Base-by-base conservation (phyloP, 2,329 filamentous ascomycete genomes). In the Eutypa lata region DNA sequence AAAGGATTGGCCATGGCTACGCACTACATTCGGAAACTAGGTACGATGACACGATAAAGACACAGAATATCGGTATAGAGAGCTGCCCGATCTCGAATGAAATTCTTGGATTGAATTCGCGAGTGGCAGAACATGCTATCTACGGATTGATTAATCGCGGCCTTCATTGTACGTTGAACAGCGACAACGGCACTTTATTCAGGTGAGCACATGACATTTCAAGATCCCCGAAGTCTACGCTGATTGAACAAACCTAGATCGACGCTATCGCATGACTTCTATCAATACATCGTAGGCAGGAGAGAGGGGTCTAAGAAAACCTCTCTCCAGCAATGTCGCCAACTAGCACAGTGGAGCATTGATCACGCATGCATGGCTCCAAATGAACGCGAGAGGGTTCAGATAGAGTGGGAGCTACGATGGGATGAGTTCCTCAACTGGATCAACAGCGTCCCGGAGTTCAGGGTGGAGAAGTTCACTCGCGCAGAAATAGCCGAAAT, bases 81-180 rank as follows among this genome's bases (percentile, higher is more conserved):
- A 73, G 89, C 1, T 91, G 88, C 60, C 88, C 88, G 0, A 90
- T 90, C 48, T 90, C 87, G 1, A 91, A 91, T 63, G 88, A 91
- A 73, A 75, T 91, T 0, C 71, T 91, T 18, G 87, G 88, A 33
- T 76, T 91, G 18, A 88, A 86, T 48, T 79, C 84, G 8, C 78
- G 82, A 45, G 78, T 85, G 52, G 78, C 79, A 37, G 84, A 87
- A 13, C 88, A 91, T 61, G 72, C 84, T 16, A 82, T 87, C 65
- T 89, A 89, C 38, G 75, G 78, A 55, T 72, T 91, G 22, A 74
- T 91, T 51, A 87, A 87, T n/a, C 84, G 87, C 50, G 83, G 87
- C 37, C 80, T 91, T 48, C 86, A 87, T 47, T 91, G 88, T 70
- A 88, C 87, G 0, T 73, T 91, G 40, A 90, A 84, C 62, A 88